Evolutionary conservation across 352 stramenopile genomes (phyloP).

Genomic region (Globisporangium takayamanum): DNA sequence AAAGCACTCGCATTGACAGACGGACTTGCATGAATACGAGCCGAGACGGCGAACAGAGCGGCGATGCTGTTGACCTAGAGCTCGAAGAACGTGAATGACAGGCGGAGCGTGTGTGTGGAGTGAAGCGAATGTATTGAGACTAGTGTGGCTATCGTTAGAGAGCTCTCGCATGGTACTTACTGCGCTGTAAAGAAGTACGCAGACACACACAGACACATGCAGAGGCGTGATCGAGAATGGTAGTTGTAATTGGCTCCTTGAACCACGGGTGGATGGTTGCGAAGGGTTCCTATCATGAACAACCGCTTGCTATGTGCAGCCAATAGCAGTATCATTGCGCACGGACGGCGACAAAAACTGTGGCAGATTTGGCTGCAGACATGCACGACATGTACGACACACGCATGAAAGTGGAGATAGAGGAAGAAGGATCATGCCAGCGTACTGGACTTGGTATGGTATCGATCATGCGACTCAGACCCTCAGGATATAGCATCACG

Average conservation of each 20-base stretch:
- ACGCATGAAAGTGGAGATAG: constrained; percentile 1
- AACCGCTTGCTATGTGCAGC: constrained; percentile 82
- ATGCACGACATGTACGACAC: neutral
- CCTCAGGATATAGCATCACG: constrained; percentile 82
- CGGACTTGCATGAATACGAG: too few relatives aligned
- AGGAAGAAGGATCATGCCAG: constrained; percentile 73
- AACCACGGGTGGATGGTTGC: constrained; percentile 55
- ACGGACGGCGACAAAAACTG: constrained; percentile 68
- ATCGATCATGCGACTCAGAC: constrained; percentile 74
- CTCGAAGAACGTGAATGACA: too few relatives aligned
- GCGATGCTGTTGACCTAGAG: too few relatives aligned
- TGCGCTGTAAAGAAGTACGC: too few relatives aligned
- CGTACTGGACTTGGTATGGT: constrained; percentile 78
- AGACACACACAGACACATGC: neutral
- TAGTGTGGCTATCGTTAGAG: neutral
- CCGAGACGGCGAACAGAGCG: too few relatives aligned
- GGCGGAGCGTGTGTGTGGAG: too few relatives aligned
- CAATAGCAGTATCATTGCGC: constrained; percentile 84
- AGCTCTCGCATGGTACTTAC: neutral
- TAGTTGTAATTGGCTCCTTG: constrained; percentile 86
- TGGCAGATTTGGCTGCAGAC: constrained; percentile 83
- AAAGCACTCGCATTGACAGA: too few relatives aligned
- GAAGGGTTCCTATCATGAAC: constrained; percentile 89
- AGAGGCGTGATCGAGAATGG: constrained; percentile 20
- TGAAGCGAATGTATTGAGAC: neutral